Base-by-base conservation (phyloP, 2,329 filamentous ascomycete genomes). In the Aureobasidium sp. region DNA sequence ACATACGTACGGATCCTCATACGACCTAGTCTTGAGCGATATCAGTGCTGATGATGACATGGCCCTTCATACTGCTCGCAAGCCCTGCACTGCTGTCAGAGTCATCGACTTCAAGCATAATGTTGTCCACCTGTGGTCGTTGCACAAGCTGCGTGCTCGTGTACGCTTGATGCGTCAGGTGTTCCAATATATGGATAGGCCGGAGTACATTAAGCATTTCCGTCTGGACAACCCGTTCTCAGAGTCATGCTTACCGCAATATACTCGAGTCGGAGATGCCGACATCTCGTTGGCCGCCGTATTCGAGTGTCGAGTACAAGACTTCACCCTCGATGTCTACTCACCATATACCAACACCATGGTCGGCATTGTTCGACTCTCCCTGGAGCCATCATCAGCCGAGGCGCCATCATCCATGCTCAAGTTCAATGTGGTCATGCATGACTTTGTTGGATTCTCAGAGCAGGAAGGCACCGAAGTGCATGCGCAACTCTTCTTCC, bases 351-450 rank as follows among this genome's bases (percentile, higher is more conserved):
- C 94, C 0, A 89, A 88, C 30, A 91, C 91, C 68, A 90, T 91
- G 9, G 85, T 97, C 63, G 94, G 93, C 48, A 93, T 97, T 61
- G 85, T 99, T 66, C 90, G 91, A 69, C 78, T 99, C 41, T 93
- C 93, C 0, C 78, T 99, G 7, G 94, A 99, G 71, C 94, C 94
- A 13, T 97, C 93, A 0, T 93, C 91, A 53, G 92, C 93, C 2
- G 87, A 95, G 69, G 93, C 92, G 4, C 94, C 94, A 15, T 89
- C 90, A 13, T 94, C 90, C 63, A 97, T 90, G 2, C 78, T 97
- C 62, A 99, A 97, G 72, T 99, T 99, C 77, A 99, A 97, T 69
- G 92, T 97, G 5, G 92, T 97, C 34, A 96, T 99, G 90, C 92
- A 96, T 70, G 91, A 97, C 71, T 84, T 99, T 76, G 78, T 94